A percentile compares a stretch with the other conserved stretches of the same genome.
These are phyloP conservation scores for Xylariales sp. DNA, from an alignment of 2,329 filamentous ascomycete species.

Conservation along the genomic window DNA sequence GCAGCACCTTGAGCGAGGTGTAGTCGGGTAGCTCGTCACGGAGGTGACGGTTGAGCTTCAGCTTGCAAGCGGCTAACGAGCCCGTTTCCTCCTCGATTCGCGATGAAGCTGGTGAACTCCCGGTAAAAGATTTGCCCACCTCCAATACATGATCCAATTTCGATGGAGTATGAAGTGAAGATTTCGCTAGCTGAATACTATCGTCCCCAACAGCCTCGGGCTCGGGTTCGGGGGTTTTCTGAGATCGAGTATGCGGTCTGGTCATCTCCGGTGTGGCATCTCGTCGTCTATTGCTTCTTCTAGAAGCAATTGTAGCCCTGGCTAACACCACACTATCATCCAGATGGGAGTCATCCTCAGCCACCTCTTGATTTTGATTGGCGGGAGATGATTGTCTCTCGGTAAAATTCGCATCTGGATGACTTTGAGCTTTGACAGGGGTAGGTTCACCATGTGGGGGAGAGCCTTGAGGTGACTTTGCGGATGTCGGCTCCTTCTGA, in stretches of 20 bases:
- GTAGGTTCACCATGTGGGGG: background rate
- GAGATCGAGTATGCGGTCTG: conserved; percentile 8
- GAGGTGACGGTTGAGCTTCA: conserved; percentile 41
- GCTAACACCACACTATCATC: conserved; percentile 9
- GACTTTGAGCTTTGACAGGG: background rate
- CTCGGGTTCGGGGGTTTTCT: conserved; percentile 8
- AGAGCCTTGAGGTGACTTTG: background rate
- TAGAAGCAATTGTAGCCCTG: conserved; percentile 7
- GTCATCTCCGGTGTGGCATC: conserved; percentile 8
- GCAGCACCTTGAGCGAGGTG: conserved; percentile 46
- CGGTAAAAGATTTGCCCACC: conserved; percentile 5
- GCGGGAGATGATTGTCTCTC: background rate
- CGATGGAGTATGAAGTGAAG: conserved; percentile 15
- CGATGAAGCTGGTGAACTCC: conserved; percentile 7
- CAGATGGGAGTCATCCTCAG: background rate
- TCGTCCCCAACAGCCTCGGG: conserved; percentile 5
- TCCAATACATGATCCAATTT: conserved; percentile 13
- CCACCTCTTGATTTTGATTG: background rate
- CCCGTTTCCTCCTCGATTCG: conserved; percentile 20
- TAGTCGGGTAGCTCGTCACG: conserved; percentile 49
- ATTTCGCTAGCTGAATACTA: conserved; percentile 16
- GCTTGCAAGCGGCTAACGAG: conserved; percentile 33
- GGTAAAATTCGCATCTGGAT: background rate
- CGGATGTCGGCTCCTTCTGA: background rate
- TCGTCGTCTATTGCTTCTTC: conserved; percentile 5